Evolutionary conservation across 352 stramenopile species (phyloP), one percentile per base, ranked within the genome.

Genomic region (Phytophthora nicotianae): DNA sequence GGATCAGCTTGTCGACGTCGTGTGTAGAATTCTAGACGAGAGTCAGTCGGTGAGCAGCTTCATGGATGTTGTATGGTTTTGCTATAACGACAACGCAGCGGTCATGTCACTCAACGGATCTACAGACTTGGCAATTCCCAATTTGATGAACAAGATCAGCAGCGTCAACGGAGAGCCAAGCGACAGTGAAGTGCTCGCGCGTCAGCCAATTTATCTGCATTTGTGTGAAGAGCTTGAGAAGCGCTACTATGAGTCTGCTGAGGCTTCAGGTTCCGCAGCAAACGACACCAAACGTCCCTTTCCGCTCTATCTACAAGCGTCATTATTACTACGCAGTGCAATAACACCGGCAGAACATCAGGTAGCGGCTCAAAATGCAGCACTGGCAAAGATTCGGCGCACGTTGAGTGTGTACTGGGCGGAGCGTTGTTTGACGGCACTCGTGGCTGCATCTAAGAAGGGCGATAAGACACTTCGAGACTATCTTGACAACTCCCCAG

Each of bases 11-110:
- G 73, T 87, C 20, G 46, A 72, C 19, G 65, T 74, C 2, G 79
- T 90, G 50, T 86, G 77, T 29, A 66, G 62, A 3, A 75, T 91
- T 37, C 56, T 93, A 1, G 65, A 86, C 26, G 61, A 89, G 26
- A 76, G 76, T 62, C 67, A 70, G 20, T 83, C 74, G 6, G 70
- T 86, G 49, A 86, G 80, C 43, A 81, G 79, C 52, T 87, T 95
- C 57, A 79, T 71, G 29, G 86, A 95, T 48, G 70, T 93, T 9
- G 66, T 92, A 11, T 91, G 83, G 84, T 75, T 92, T 48, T 95
- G 86, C 70, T 72, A 93, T 67, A 72, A 87, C 43, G 82, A 95
- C 48, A 89, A 89, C 47, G 62, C 77, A 1, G 55, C 72, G 10
- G 68, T 89, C 35, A 78, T 72, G 59, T 83, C 81, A 27, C 55